Evolutionary conservation across 306 rosid genomes (phyloP), one percentile per base, ranked within the genome.

Genomic region (Cucumis hystrix): DNA sequence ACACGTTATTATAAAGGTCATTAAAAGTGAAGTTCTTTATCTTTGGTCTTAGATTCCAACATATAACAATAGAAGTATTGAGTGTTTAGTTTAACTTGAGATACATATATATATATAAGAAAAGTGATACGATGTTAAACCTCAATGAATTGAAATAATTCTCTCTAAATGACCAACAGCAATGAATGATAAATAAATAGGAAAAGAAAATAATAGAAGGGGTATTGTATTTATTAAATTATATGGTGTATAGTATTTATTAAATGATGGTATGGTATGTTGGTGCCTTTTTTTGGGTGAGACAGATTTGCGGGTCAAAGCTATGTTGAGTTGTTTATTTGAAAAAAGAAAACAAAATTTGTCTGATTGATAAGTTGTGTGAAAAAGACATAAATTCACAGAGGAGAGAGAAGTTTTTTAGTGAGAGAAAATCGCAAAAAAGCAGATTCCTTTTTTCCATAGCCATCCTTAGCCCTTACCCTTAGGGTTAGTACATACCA

Each of bases 261-360:
- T 37, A 65, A 8, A 65, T 17, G 25, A 55, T 55, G 57, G 57
- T 52, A 55, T 55, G 57, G 57, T 52, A 8, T 35, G 1, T 20
- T 43, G 28, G 52, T 68, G 67, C 11, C 7, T 30, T 62, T 30
- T 30, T 61, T 16, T 3, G 20, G 6, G 8, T 43, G 11, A 43
- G 91, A 88, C 93, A 87, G 91, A 89, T 86, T 79, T 87, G 90
- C 89, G 97, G 92, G 97, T 89, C 98, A 91, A 91, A 86, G 82
- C 92, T 83, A 84, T 88, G 68, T 21, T 35, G 78, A 65, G 73
- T 82, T 78, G 75, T 79, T 78, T 83, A 87, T 86, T 91, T 85
- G 56, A 76, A 59, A 77, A 68, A 69, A 76, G 78, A 87, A 86
- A 84, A 79, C 30, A 72, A 84, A 81, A 76, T 84, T 82, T 91